These are phyloP conservation scores for Funneliformis caledonium DNA, from an alignment of 371 early-diverging fungal species.

Conservation along the genomic window DNA sequence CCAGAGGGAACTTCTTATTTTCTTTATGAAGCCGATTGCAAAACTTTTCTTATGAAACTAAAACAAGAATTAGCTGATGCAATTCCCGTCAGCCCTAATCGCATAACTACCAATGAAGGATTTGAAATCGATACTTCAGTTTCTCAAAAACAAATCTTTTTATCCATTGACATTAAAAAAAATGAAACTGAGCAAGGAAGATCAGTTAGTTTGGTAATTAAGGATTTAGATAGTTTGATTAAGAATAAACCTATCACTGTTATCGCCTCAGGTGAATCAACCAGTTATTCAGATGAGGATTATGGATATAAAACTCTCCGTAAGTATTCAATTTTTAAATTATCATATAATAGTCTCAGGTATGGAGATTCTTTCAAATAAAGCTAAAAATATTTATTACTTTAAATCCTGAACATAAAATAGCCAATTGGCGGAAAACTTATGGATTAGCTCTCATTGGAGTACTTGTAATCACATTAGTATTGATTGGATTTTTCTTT, in stretches of 20 bases:
- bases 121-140: slow-evolving; percentile 14
- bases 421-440: too few relatives aligned
- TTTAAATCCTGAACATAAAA: too few relatives aligned
- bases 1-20: not conserved
- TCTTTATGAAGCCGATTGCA: not conserved
- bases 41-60: not conserved
- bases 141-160: not conserved
- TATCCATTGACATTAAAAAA: not conserved
- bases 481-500: too few relatives aligned
- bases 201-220: too few relatives aligned
- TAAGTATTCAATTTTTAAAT: too few relatives aligned
- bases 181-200: too few relatives aligned
- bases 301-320: too few relatives aligned
- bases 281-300: not conserved
- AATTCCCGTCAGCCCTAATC: not conserved
- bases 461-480: too few relatives aligned
- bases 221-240: not conserved
- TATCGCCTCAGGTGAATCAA: not conserved
- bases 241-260: not conserved
- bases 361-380: too few relatives aligned
- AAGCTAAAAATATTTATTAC: too few relatives aligned
- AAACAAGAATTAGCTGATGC: not conserved
- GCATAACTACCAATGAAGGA: not conserved
- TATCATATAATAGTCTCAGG: too few relatives aligned
- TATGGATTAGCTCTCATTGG: too few relatives aligned